Base-by-base conservation (phyloP, 2,329 filamentous ascomycete genomes). In the Stromatinia cepivora region DNA sequence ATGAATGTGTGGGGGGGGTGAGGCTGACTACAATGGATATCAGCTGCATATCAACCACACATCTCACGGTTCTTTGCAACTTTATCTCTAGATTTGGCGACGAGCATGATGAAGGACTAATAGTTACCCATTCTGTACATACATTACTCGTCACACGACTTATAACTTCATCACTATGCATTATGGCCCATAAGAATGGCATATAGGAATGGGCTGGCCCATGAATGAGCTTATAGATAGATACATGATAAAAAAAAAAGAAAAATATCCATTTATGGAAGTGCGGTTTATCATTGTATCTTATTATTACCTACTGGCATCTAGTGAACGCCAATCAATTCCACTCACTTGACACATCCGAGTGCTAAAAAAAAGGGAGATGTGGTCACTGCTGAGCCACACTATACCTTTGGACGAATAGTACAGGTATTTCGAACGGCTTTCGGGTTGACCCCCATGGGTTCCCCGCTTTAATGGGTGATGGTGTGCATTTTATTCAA, bases 21-120 rank as follows among this genome's bases (percentile, higher is more conserved):
- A 68, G 66, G 66, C 58, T 68, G 66, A 68, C 58, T 52, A 13
- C 2, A 54, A 56, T 68, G 57, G 8, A 46, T 28, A 45, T 64
- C 66, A 68, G 66, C 66, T 68, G 57, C 48, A 64, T 61, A 39
- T 56, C 58, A 63, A 34, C 52, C 25, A 34, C 57, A 46, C 58
- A 68, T 68, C 36, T 63, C 57, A 56, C 48, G 22, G n/a, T 48
- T 36, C 28, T 42, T 34, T 54, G 15, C 31, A n/a, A 42, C 54
- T 39, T 67, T 34, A 52, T 45, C 66, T 68, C 57, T 68, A 9
- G 2, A 68, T 63, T 20, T 53, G 22, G 46, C 66, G 7, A 15
- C 45, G 36, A 20, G 46, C 66, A 68, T 54, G 54, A 61, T 67
- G 56, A 53, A 25, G 45, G 34, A 25, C 15, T 54, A 53, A 48